Conservation (phyloP, 164 flowering plant genomes). For the Aristolochia contorta region DNA sequence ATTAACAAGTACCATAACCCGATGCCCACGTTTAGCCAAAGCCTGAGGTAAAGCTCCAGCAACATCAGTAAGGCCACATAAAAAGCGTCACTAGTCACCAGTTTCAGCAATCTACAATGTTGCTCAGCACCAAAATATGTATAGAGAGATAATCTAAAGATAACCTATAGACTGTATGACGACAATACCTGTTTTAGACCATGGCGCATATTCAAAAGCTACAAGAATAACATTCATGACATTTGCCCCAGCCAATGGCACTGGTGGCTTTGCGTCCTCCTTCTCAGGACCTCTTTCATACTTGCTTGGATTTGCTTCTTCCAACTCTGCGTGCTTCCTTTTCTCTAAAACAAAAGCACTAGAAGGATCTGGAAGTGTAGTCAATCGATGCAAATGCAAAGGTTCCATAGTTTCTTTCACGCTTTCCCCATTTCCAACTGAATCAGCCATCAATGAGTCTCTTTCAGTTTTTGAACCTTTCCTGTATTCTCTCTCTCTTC, state of each 20-base stretch:
- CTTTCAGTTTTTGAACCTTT: slow-evolving; percentile 9
- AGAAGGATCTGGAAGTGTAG: slow-evolving; percentile 19
- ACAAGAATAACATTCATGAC: slow-evolving; percentile 91
- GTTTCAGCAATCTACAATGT: background rate
- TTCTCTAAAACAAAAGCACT: slow-evolving; percentile 12
- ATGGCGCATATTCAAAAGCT: slow-evolving; percentile 97
- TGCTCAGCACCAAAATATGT: background rate
- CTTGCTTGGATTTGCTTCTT: slow-evolving; percentile 3
- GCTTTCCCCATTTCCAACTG: slow-evolving; percentile 1
- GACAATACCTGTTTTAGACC: slow-evolving; percentile 88
- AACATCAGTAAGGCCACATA: slow-evolving; percentile 99
- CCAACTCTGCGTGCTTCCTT: slow-evolving; percentile 15
- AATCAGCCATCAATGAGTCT: slow-evolving; percentile 4
- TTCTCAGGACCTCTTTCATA: slow-evolving; percentile 1
- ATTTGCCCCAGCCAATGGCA: slow-evolving; percentile 82
- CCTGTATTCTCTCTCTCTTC: slow-evolving; percentile 10
- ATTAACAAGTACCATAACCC: slow-evolving; percentile 68
- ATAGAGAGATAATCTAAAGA: background rate
- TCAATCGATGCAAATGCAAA: slow-evolving; percentile 21
- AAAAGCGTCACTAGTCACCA: slow-evolving; percentile 15
- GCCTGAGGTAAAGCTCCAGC: slow-evolving; percentile 96
- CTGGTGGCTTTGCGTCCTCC: slow-evolving; percentile 50
- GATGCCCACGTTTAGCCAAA: slow-evolving; percentile 94
- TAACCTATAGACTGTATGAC: background rate
- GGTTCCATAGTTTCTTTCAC: slow-evolving; percentile 14